Evolutionary conservation across 1,139 yeast species (phyloP), one percentile per base, ranked within the genome.

Genomic region (Pichia sp.): DNA sequence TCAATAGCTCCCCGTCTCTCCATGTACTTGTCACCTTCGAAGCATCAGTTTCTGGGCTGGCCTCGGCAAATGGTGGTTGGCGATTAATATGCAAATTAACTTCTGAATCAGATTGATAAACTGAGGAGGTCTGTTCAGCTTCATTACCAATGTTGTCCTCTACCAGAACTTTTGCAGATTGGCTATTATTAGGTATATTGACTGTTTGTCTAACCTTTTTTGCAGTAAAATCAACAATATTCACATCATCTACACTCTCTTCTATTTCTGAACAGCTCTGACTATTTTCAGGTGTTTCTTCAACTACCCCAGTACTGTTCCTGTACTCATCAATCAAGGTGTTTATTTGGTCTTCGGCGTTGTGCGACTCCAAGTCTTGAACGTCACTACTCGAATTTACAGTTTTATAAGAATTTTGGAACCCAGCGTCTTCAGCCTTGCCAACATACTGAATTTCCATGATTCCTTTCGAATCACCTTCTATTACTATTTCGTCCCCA

Each of bases 1-100:
- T 59, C 16, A 62, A 49, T 7, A 50, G 47, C 26, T 60, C 56
- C 3, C 62, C 64, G 38, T 51, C 53, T 10, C 60, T 64, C 65
- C 64, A 62, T 7, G 56, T 59, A 42, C 63, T 61, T 8, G 45
- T 42, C 11, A 6, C 26, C 41, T 44, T 43, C 3, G 47, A 31
- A 4, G 29, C 30, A 23, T 15, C 36, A 8, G 49, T 31, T 31
- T 31, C 49, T 5, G 26, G 23, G 16, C 41, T 46, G n/a, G 13
- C 19, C 26, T 46, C n/a, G 2, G 15, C 13, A 13, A n/a, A 10
- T 10, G 15, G 26, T 5, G 3, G 26, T 15, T 23, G 23, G n/a
- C 11, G 2, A 8, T 44, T 16, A 15, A 45, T 45, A 3, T 13
- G 8, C 5, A 15, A 11, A 7, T 32, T 15, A 15, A 5, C 23